Percentiles rank a stretch among this genome's conserved stretches.
Conservation (phyloP, 331 rosid genomes). For the Rhamnella rubrinervis region DNA sequence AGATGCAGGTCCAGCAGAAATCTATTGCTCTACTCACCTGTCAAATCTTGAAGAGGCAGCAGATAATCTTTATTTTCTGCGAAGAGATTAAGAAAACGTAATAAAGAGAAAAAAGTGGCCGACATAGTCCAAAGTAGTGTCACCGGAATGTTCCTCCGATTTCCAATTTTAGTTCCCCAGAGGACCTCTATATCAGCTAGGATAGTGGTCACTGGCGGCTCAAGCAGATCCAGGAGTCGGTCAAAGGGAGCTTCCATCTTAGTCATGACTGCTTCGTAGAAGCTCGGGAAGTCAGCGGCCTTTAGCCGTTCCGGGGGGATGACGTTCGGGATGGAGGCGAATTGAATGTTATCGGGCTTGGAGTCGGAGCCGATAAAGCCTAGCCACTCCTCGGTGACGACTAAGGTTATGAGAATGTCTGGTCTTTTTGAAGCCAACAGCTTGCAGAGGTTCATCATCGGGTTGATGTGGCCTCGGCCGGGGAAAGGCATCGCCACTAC, state of each 20-base stretch:
- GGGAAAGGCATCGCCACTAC: constrained; percentile 52
- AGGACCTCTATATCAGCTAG: constrained; percentile 38
- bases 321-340: constrained; percentile 39
- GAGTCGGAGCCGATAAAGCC: constrained; percentile 39
- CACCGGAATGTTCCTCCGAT: constrained; percentile 43
- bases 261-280: constrained; percentile 50
- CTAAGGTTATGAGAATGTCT: constrained; percentile 44
- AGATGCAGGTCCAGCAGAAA: not conserved
- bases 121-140: constrained; percentile 58
- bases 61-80: not conserved
- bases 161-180: constrained; percentile 43
- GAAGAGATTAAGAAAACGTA: constrained; percentile 33
- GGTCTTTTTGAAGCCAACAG: constrained; percentile 23
- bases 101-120: constrained; percentile 40
- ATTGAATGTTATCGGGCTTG: constrained; percentile 32
- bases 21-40: constrained; percentile 25
- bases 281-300: constrained; percentile 32
- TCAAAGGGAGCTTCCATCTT: constrained; percentile 58
- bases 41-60: not conserved
- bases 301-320: constrained; percentile 32
- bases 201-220: constrained; percentile 29
- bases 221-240: constrained; percentile 35
- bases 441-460: constrained; percentile 60
- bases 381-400: constrained; percentile 63
- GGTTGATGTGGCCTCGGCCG: constrained; percentile 56